Percentiles rank a stretch among this genome's conserved stretches.
Conservation (phyloP, 2,329 filamentous ascomycete genomes). For the Colletotrichum sp. region DNA sequence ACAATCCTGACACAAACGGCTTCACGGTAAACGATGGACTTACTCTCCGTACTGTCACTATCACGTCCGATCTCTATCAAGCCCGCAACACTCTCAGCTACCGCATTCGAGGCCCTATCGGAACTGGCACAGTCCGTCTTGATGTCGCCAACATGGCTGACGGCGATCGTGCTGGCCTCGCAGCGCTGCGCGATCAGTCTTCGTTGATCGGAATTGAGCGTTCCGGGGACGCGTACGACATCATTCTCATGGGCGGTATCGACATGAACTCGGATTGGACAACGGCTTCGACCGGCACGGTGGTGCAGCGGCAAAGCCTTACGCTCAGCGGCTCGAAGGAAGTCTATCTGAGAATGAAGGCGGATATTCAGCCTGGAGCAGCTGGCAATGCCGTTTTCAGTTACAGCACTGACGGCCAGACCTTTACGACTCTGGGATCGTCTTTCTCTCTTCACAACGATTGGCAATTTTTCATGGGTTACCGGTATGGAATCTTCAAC, state of each 20-base stretch:
- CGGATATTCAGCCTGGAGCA: neutral
- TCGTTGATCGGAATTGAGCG: slow-evolving; percentile 55
- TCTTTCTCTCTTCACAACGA: slow-evolving; percentile 39
- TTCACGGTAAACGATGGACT: slow-evolving; percentile 41
- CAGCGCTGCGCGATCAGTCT: slow-evolving; percentile 55
- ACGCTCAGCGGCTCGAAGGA: neutral
- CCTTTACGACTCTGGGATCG: slow-evolving; percentile 39
- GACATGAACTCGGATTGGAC: slow-evolving; percentile 21
- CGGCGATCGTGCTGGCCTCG: slow-evolving; percentile 56
- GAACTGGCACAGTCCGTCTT: slow-evolving; percentile 52
- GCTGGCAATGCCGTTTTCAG: slow-evolving; percentile 21
- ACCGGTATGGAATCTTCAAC: slow-evolving; percentile 55
- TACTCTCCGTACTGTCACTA: slow-evolving; percentile 49
- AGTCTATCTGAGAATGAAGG: neutral
- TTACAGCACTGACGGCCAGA: slow-evolving; percentile 48
- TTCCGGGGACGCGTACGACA: neutral
- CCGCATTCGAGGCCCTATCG: slow-evolving; percentile 48
- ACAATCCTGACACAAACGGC: slow-evolving; percentile 60
- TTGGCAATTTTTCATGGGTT: slow-evolving; percentile 53
- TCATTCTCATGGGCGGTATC: neutral
- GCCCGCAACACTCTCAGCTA: slow-evolving; percentile 52
- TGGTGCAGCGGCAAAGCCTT: neutral
- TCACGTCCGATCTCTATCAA: slow-evolving; percentile 53
- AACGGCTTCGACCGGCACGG: neutral
- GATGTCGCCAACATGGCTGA: slow-evolving; percentile 51